These are phyloP conservation scores for Vicia sativa DNA, from an alignment of 306 rosid genomes.

Conservation along the genomic window DNA sequence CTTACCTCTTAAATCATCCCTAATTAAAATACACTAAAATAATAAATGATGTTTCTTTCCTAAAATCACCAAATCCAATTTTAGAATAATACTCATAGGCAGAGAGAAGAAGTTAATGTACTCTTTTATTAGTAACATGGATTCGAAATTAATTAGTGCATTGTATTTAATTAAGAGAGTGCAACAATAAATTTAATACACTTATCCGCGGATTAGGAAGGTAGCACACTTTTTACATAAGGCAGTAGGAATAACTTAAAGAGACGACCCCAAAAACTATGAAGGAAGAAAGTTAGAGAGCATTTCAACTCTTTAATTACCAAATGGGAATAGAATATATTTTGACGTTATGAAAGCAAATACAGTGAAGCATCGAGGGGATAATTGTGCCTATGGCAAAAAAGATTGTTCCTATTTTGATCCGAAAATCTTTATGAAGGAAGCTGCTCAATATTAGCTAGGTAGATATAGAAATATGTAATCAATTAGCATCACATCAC, in stretches of 20 bases:
- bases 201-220: no score
- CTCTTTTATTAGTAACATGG: no score
- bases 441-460: conserved; percentile 20
- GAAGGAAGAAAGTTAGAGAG: conserved; percentile 47
- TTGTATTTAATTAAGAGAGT: no score
- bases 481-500: conserved; percentile 28
- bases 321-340: conserved; percentile 44
- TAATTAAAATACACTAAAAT: no score
- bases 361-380: conserved; percentile 42
- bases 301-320: conserved; percentile 35
- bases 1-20: no score
- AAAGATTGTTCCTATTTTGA: conserved; percentile 27
- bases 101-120: no score
- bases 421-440: conserved; percentile 32
- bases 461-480: conserved; percentile 40
- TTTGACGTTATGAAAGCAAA: conserved; percentile 36
- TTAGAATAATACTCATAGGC: no score
- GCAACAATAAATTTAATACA: no score
- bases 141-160: no score
- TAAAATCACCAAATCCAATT: no score
- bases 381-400: conserved; percentile 25
- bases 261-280: conserved; percentile 25
- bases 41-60: no score
- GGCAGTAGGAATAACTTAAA: conserved; percentile 11
- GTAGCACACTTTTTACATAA: no score